These are phyloP conservation scores for Cordia subcordata DNA, from an alignment of 257 asterid genomes.

Conservation along the genomic window DNA sequence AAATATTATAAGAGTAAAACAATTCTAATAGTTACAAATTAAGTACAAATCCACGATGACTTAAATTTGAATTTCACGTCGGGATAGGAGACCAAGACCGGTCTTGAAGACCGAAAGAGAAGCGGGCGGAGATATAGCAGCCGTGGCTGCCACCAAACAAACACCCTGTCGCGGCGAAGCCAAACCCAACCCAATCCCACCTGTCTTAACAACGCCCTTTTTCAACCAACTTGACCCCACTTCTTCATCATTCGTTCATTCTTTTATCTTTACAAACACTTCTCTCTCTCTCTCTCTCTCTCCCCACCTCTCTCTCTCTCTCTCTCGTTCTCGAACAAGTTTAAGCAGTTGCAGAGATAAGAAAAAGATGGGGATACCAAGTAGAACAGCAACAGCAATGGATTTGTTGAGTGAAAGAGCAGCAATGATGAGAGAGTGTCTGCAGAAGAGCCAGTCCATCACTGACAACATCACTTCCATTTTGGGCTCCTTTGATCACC, in stretches of 20 bases:
- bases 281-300: background rate
- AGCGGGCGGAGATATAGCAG: background rate
- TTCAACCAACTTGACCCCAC: background rate
- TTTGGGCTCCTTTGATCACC: slow-evolving; percentile 70
- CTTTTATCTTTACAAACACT: too few species aligned
- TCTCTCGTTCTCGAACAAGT: background rate
- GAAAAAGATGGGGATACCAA: slow-evolving; percentile 48
- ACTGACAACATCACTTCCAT: slow-evolving; percentile 66
- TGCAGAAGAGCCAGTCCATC: slow-evolving; percentile 59
- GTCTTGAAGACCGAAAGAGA: background rate
- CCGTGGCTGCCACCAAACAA: background rate
- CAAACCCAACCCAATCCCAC: too few species aligned
- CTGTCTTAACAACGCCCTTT: too few species aligned
- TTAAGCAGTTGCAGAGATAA: background rate
- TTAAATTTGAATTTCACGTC: too few species aligned
- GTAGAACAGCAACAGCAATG: slow-evolving; percentile 24
- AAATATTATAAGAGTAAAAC: too few species aligned
- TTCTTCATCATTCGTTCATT: background rate
- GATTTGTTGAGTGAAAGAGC: slow-evolving; percentile 48
- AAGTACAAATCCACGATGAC: too few species aligned
- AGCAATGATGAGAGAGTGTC: slow-evolving; percentile 58
- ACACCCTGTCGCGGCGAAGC: background rate
- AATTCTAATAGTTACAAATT: too few species aligned
- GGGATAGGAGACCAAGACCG: too few species aligned
- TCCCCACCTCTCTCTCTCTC: background rate